These are phyloP conservation scores for Coemansia biformis DNA, from an alignment of 192 early-diverging fungal species.

Conservation along the genomic window DNA sequence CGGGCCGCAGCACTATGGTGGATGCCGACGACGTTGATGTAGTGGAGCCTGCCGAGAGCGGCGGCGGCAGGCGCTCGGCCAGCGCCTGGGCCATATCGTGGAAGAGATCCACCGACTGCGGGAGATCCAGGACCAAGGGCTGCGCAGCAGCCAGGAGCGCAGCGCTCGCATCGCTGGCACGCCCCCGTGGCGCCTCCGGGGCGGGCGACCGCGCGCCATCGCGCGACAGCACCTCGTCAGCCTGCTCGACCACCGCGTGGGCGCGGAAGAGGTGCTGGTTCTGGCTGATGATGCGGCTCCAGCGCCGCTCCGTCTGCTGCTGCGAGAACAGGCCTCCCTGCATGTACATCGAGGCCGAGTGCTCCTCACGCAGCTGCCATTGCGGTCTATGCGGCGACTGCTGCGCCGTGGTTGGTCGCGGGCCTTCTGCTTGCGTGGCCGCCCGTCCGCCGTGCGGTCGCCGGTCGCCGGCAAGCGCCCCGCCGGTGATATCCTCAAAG, in stretches of 20 bases:
- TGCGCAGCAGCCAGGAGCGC: not conserved
- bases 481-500: conserved; percentile 11
- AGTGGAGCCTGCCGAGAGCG: conserved; percentile 20
- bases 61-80: conserved; percentile 25
- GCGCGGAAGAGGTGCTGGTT: conserved; percentile 52
- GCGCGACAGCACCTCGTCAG: too few relatives aligned
- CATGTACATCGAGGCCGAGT: conserved; percentile 20
- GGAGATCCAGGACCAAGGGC: conserved; percentile 34
- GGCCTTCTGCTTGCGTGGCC: conserved; percentile 1
- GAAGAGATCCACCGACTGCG: conserved; percentile 31
- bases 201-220: too few relatives aligned
- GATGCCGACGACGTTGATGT: conserved; percentile 19
- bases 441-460: conserved; percentile 5
- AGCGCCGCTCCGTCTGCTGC: conserved; percentile 33
- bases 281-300: conserved; percentile 41
- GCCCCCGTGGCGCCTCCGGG: too few relatives aligned
- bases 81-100: conserved; percentile 41
- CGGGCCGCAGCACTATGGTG: conserved; percentile 14
- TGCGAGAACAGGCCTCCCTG: conserved; percentile 20
- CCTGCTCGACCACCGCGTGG: too few relatives aligned
- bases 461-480: too few relatives aligned
- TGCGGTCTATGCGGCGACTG: not conserved
- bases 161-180: not conserved
- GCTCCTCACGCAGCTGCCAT: conserved; percentile 1
- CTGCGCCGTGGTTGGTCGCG: conserved; percentile 15